Evolutionary conservation across 768 basidiomycete species (phyloP), one percentile per base, ranked within the genome.

Genomic region (Cystobasidium onofrii): DNA sequence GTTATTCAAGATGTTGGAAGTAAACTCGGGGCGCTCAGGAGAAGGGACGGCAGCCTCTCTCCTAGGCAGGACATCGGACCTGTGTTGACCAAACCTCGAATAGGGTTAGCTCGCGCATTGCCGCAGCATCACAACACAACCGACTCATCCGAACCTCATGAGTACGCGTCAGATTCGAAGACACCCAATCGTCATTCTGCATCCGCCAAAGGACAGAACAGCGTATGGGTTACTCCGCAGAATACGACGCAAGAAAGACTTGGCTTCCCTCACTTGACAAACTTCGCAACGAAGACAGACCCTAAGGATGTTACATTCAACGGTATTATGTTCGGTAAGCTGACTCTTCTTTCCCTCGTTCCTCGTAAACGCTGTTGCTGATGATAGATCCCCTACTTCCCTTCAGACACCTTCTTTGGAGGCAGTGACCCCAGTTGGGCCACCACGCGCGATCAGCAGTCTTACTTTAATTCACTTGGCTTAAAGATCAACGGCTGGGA

Each of bases 381-480:
- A 60, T 4, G 17, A 12, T 29, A 4, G 6, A 4, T 60, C 25
- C 6, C 57, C 27, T 55, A 64, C 71, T 43, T 13, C 46, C 46
- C 25, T 15, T 31, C 18, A 54, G 25, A 77, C 57, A 78, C 78
- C 0, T 78, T 78, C 74, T 78, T 78, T 39, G 76, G 76, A 25
- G 77, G 77, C 43, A 60, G 12, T 17, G 29, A 43, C 46, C 57
- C 29, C 1, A 52, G n/a, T 44, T 25, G 69, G 34, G 18, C 64
- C 54, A 62, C 74, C n/a, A 74, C 77, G 10, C 36, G n/a, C 2
- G 55, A 72, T 17, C 77, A 78, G 46, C 66, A 76, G 60, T 52
- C 77, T 1, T 78, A 75, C 75, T 78, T 78, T 73, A 75, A 76
- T 25, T 50, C 70, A 1, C 43, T 76, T n/a, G 41, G 44, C 20